phyloP scores from a whole-genome alignment of 169 alveolate genomes.

The Perkinsus chesapeaki region DNA sequence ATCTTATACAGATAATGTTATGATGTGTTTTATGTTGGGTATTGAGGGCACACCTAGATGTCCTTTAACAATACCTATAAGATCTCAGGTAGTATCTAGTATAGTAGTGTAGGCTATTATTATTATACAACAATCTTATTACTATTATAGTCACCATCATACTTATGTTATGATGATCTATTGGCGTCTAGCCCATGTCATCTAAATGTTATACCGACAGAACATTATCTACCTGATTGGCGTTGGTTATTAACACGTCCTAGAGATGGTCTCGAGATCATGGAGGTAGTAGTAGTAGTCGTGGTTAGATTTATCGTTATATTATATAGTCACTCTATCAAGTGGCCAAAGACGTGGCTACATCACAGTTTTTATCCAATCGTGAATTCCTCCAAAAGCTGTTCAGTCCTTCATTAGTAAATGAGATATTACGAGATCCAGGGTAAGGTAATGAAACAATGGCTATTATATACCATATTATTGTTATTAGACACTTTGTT shows the following conservation, averaged over 20 bases:
- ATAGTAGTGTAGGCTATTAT: background rate
- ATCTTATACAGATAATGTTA: background rate
- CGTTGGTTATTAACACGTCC: background rate
- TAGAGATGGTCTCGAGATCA: background rate
- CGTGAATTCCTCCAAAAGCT: background rate
- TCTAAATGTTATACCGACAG: background rate
- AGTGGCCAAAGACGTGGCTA: background rate
- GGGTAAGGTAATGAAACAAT: background rate
- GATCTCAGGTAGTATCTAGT: no score
- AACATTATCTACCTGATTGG: background rate
- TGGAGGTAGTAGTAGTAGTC: background rate
- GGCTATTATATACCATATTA: background rate
- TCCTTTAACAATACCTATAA: background rate
- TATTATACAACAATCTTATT: background rate
- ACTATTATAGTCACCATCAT: background rate
- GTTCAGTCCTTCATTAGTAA: background rate
- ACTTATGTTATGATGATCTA: background rate
- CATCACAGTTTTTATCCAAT: background rate
- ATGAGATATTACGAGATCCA: background rate
- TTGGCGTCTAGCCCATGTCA: slow-evolving; percentile 2
- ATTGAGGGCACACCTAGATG: background rate
- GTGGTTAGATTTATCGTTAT: background rate
- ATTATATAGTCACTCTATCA: background rate
- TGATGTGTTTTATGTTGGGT: background rate
- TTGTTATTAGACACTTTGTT: background rate